Evolutionary conservation across 208 protist genomes (phyloP).

Genomic region (Leptomonas pyrrhocoris): DNA sequence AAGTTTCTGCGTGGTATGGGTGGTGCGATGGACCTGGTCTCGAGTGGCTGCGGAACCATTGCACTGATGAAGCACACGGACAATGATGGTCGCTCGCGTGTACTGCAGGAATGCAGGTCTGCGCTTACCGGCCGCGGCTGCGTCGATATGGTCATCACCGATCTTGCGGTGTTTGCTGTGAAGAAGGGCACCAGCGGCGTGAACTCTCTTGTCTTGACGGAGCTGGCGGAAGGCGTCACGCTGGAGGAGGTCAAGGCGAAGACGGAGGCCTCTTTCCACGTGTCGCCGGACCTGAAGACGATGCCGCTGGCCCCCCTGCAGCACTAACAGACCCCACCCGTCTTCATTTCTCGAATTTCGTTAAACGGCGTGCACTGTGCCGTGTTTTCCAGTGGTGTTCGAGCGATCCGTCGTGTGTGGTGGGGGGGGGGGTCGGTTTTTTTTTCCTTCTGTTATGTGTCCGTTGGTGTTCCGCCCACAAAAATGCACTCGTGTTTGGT

Average conservation of each 20-base stretch:
- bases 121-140: slow-evolving; percentile 83
- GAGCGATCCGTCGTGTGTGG: too few species aligned
- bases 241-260: slow-evolving; percentile 77
- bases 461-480: too few species aligned
- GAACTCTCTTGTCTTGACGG: slow-evolving; percentile 70
- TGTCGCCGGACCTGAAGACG: slow-evolving; percentile 37
- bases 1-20: slow-evolving; percentile 96
- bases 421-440: too few species aligned
- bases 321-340: too few species aligned
- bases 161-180: slow-evolving; percentile 93
- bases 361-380: too few species aligned
- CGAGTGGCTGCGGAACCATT: slow-evolving; percentile 80
- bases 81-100: slow-evolving; percentile 81
- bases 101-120: slow-evolving; percentile 81
- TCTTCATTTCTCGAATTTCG: too few species aligned
- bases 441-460: too few species aligned
- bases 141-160: slow-evolving; percentile 95
- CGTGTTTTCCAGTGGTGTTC: too few species aligned
- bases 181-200: slow-evolving; percentile 17
- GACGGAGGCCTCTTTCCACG: slow-evolving; percentile 55
- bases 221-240: slow-evolving; percentile 78
- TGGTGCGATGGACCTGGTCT: slow-evolving; percentile 94
- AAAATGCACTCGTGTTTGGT: too few species aligned
- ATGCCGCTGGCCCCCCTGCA: slow-evolving; percentile 37
- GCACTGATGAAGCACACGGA: slow-evolving; percentile 95